Percentiles rank a stretch among this genome's conserved stretches.
Conservation (phyloP, 768 basidiomycete species). For the Calocybe gangraenosa region DNA sequence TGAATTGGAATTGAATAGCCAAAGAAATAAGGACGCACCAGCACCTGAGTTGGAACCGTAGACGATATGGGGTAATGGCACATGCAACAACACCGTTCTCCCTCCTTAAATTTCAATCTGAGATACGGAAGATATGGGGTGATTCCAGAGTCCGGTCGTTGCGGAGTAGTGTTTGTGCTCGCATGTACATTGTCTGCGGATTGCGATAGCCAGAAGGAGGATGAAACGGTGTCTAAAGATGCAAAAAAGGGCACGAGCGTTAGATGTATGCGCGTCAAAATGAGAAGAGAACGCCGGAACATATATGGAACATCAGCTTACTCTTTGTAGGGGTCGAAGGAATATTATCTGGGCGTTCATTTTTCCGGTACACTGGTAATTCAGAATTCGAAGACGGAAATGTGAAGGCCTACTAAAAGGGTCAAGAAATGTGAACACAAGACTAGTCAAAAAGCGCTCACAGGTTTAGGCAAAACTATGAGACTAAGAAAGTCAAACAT, state of each 20-base stretch:
- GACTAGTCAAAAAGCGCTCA: not conserved
- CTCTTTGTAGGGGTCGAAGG: not conserved
- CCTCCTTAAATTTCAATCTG: not conserved
- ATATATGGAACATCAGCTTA: too few species aligned
- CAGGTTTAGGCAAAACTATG: slow-evolving; percentile 10
- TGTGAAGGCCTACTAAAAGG: slow-evolving; percentile 3
- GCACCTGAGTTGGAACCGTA: not conserved
- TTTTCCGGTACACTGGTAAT: slow-evolving; percentile 4
- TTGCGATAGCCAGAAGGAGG: not conserved
- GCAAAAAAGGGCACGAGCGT: not conserved
- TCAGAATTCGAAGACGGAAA: slow-evolving; percentile 8
- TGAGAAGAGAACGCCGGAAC: too few species aligned
- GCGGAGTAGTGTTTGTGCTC: slow-evolving; percentile 4
- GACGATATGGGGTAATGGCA: slow-evolving; percentile 1
- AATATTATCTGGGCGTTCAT: not conserved
- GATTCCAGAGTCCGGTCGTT: not conserved
- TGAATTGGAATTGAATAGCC: not conserved
- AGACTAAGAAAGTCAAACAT: not conserved
- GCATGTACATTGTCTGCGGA: not conserved
- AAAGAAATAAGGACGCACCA: not conserved
- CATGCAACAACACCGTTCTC: slow-evolving; percentile 3
- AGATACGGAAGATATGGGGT: not conserved
- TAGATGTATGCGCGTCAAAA: not conserved
- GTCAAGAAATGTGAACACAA: not conserved
- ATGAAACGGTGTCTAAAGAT: slow-evolving; percentile 1